Percentiles rank a stretch among this genome's conserved stretches.
These are phyloP conservation scores for Westerdykella sp. DNA, from an alignment of 2,329 filamentous ascomycete genomes.

Conservation along the genomic window DNA sequence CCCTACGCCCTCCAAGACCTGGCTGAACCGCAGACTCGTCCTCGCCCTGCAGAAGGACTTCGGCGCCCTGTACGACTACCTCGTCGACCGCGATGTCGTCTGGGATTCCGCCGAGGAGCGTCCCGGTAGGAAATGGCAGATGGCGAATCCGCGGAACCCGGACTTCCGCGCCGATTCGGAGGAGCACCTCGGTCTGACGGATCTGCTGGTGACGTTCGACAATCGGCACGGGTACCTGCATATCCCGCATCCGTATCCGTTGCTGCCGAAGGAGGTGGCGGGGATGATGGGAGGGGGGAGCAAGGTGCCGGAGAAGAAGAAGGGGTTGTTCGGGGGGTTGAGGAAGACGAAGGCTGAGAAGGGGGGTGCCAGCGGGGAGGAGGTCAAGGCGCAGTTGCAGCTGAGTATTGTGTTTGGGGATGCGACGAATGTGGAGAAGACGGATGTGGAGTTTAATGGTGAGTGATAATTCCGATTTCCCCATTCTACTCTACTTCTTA, in stretches of 20 bases:
- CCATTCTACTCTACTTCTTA: not conserved
- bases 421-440: conserved; percentile 37
- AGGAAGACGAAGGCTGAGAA: conserved; percentile 33
- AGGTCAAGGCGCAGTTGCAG: conserved; percentile 37
- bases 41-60: conserved; percentile 60
- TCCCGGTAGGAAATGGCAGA: conserved; percentile 59
- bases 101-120: conserved; percentile 60
- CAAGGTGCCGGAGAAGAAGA: conserved; percentile 26
- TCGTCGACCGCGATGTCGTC: conserved; percentile 60
- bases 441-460: conserved; percentile 35
- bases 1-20: conserved; percentile 40
- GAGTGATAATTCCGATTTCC: conserved; percentile 2
- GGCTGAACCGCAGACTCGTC: conserved; percentile 56
- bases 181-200: conserved; percentile 56
- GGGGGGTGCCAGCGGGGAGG: conserved; percentile 12
- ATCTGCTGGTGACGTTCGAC: conserved; percentile 61
- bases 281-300: conserved; percentile 4
- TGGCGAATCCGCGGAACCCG: conserved; percentile 39
- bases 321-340: conserved; percentile 28
- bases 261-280: conserved; percentile 47
- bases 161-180: conserved; percentile 39
- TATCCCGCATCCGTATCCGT: conserved; percentile 56
- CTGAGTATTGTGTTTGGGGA: conserved; percentile 36
- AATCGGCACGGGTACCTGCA: conserved; percentile 50
- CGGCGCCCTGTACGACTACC: conserved; percentile 62